Conservation (phyloP, 2,329 filamentous ascomycete genomes). For the Aspergillus tamarii region DNA sequence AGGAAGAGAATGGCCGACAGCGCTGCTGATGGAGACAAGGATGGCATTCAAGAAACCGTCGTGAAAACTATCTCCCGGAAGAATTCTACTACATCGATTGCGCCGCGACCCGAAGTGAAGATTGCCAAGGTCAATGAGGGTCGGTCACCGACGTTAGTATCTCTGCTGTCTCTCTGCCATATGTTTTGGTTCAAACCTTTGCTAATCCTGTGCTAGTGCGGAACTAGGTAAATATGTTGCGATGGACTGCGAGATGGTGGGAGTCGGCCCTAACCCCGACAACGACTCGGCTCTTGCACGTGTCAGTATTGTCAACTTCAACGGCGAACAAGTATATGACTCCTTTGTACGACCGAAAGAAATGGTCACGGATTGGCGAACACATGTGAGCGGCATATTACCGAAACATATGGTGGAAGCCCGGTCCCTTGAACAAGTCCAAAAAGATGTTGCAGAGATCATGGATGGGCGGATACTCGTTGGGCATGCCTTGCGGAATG, state of each 20-base stretch:
- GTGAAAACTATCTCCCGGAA: conserved; percentile 62
- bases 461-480: conserved; percentile 74
- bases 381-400: conserved; percentile 79
- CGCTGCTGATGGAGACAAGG: conserved; percentile 34
- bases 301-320: conserved; percentile 90
- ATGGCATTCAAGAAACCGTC: conserved; percentile 65
- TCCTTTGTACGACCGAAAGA: conserved; percentile 82
- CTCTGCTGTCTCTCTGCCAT: conserved; percentile 17
- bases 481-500: conserved; percentile 82
- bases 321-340: conserved; percentile 91
- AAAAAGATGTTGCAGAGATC: conserved; percentile 69
- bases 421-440: conserved; percentile 75
- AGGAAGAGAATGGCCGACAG: conserved; percentile 39
- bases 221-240: conserved; percentile 87
- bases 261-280: conserved; percentile 66
- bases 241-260: conserved; percentile 98
- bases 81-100: conserved; percentile 59
- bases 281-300: conserved; percentile 78
- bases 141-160: conserved; percentile 50
- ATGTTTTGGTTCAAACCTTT: neutral
- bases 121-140: conserved; percentile 66
- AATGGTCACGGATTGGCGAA: conserved; percentile 87
- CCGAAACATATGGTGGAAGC: conserved; percentile 72
- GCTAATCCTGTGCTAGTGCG: conserved; percentile 50
- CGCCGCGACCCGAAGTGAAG: conserved; percentile 45